Percentiles rank a stretch among this genome's conserved stretches.
Evolutionary conservation across 2,329 filamentous ascomycete species (phyloP).

Genomic region (Balansia obtecta): DNA sequence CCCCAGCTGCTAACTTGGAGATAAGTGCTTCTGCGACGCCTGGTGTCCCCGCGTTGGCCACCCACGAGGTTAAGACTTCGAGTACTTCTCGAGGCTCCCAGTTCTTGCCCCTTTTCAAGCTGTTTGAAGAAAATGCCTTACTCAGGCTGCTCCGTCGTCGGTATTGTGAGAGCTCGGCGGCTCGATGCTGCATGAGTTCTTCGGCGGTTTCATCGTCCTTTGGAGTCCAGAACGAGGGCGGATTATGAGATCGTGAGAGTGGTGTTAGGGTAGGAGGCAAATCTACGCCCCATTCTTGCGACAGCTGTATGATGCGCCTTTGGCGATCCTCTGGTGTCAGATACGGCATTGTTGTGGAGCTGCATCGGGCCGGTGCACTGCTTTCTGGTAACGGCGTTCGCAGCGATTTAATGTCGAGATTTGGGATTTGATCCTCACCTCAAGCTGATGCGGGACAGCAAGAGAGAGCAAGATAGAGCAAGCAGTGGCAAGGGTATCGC

Average conservation of each 20-base stretch:
- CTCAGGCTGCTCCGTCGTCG: conserved; percentile 28
- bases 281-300: conserved; percentile 36
- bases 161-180: conserved; percentile 20
- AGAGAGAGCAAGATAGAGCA: neutral
- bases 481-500: neutral
- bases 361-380: neutral
- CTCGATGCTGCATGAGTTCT: conserved; percentile 36
- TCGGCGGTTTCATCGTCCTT: conserved; percentile 42
- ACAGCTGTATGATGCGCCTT: conserved; percentile 36
- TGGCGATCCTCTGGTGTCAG: conserved; percentile 26
- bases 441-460: neutral
- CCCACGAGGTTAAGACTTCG: conserved; percentile 35
- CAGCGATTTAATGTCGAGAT: neutral
- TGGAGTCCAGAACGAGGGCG: conserved; percentile 30
- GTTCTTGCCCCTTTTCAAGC: conserved; percentile 32
- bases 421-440: neutral
- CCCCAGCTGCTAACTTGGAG: conserved; percentile 32
- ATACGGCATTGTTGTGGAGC: conserved; percentile 15
- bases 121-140: conserved; percentile 24
- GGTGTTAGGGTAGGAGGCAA: conserved; percentile 27
- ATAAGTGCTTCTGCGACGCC: conserved; percentile 45
- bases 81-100: conserved; percentile 43
- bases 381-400: neutral
- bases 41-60: conserved; percentile 35
- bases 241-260: conserved; percentile 28